These are phyloP conservation scores for Xylaria sp. DNA, from an alignment of 2,329 filamentous ascomycete genomes.

Conservation along the genomic window DNA sequence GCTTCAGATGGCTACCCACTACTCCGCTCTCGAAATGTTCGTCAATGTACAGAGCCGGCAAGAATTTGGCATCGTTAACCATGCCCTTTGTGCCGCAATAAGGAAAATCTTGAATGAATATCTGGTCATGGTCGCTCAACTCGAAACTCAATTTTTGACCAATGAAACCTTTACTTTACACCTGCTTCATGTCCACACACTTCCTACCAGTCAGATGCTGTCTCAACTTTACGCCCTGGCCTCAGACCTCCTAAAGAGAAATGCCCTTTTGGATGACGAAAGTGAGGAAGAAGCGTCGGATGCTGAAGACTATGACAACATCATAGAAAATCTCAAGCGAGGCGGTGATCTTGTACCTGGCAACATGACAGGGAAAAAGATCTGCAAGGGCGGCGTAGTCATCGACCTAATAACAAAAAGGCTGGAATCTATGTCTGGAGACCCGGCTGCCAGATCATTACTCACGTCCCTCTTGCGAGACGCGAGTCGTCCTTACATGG, in stretches of 20 bases:
- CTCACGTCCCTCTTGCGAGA: slow-evolving; percentile 86
- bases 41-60: slow-evolving; percentile 93
- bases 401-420: slow-evolving; percentile 86
- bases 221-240: slow-evolving; percentile 88
- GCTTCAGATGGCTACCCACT: slow-evolving; percentile 94
- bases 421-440: slow-evolving; percentile 89
- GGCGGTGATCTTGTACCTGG: slow-evolving; percentile 84
- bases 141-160: slow-evolving; percentile 92
- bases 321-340: slow-evolving; percentile 88
- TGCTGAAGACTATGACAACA: slow-evolving; percentile 88
- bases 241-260: slow-evolving; percentile 87
- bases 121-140: slow-evolving; percentile 87
- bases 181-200: slow-evolving; percentile 89
- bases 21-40: slow-evolving; percentile 89
- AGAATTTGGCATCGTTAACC: slow-evolving; percentile 93
- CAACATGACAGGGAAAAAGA: slow-evolving; percentile 85
- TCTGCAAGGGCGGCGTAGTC: slow-evolving; percentile 97
- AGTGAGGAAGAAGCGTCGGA: slow-evolving; percentile 74
- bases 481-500: slow-evolving; percentile 94
- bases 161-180: slow-evolving; percentile 92
- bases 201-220: slow-evolving; percentile 91
- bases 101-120: slow-evolving; percentile 94
- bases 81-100: slow-evolving; percentile 95
- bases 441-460: slow-evolving; percentile 85
- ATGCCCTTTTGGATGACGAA: slow-evolving; percentile 86